A percentile compares a stretch with the other conserved stretches of the same genome.
Evolutionary conservation across 208 protist genomes (phyloP).

Genomic region (Blastocrithidia nonstop): DNA sequence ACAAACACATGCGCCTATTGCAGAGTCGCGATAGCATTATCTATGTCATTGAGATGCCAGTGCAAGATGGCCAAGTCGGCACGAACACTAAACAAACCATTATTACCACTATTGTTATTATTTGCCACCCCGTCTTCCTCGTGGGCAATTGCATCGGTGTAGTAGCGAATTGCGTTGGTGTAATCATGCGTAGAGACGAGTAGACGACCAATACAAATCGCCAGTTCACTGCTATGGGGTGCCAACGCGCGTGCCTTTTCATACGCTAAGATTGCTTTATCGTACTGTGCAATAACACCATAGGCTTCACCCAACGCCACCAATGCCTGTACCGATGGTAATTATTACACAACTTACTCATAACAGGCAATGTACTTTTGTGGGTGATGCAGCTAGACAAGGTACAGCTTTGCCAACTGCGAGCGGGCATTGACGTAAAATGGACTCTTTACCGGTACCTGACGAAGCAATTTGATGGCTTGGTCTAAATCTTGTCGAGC

Average conservation of each 20-base stretch:
- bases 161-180: slow-evolving; percentile 82
- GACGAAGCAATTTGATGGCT: slow-evolving; percentile 54
- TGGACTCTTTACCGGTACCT: slow-evolving; percentile 44
- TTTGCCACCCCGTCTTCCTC: too few species aligned
- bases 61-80: slow-evolving; percentile 87
- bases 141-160: slow-evolving; percentile 55
- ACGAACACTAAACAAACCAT: slow-evolving; percentile 55
- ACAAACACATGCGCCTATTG: slow-evolving; percentile 11
- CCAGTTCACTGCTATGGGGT: slow-evolving; percentile 65
- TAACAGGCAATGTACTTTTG: slow-evolving; percentile 74
- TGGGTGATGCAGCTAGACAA: slow-evolving; percentile 65
- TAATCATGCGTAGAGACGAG: slow-evolving; percentile 91
- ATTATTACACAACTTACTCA: slow-evolving; percentile 77
- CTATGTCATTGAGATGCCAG: slow-evolving; percentile 61
- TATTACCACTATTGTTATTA: too few species aligned
- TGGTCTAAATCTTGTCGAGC: slow-evolving; percentile 74
- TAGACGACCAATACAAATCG: slow-evolving; percentile 84
- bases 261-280: slow-evolving; percentile 82
- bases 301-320: slow-evolving; percentile 82
- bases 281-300: slow-evolving; percentile 74
- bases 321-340: slow-evolving; percentile 55
- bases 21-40: slow-evolving; percentile 27
- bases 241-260: slow-evolving; percentile 75
- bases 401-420: slow-evolving; percentile 84
- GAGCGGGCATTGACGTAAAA: slow-evolving; percentile 71